Percentiles rank a stretch among this genome's conserved stretches.
Conservation (phyloP, 495 filamentous ascomycete genomes). For the Cladorrhinum samala region DNA sequence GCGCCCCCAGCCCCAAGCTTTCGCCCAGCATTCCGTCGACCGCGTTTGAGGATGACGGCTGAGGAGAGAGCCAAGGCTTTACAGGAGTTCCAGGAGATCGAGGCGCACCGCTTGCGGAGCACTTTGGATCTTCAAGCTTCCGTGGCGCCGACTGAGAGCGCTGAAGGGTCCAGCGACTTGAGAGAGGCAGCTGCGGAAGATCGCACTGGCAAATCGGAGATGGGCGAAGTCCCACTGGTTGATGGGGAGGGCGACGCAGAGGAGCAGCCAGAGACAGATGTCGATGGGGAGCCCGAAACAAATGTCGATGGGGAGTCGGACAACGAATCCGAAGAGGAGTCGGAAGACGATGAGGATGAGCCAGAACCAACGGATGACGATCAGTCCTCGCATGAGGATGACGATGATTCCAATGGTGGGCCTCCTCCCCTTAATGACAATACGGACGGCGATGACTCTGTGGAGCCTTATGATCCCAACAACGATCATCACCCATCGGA, state of each 20-base stretch:
- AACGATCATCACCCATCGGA: not conserved
- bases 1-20: not conserved
- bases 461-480: not conserved
- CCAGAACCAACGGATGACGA: too few relatives aligned
- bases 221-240: not conserved
- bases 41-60: not conserved
- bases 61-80: not conserved
- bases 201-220: not conserved
- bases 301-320: not conserved
- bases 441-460: not conserved
- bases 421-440: not conserved
- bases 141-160: not conserved
- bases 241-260: not conserved
- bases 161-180: not conserved
- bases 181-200: not conserved
- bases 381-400: not conserved
- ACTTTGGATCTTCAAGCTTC: not conserved
- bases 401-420: not conserved
- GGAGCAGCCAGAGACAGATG: not conserved
- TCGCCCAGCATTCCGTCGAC: not conserved
- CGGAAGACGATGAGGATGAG: not conserved
- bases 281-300: not conserved
- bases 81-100: not conserved
- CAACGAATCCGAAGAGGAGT: not conserved
- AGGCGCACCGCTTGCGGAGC: not conserved